Percentiles rank a stretch among this genome's conserved stretches.
Evolutionary conservation across 371 early-diverging fungal genomes (phyloP).

Genomic region (Apophysomyces variabilis): DNA sequence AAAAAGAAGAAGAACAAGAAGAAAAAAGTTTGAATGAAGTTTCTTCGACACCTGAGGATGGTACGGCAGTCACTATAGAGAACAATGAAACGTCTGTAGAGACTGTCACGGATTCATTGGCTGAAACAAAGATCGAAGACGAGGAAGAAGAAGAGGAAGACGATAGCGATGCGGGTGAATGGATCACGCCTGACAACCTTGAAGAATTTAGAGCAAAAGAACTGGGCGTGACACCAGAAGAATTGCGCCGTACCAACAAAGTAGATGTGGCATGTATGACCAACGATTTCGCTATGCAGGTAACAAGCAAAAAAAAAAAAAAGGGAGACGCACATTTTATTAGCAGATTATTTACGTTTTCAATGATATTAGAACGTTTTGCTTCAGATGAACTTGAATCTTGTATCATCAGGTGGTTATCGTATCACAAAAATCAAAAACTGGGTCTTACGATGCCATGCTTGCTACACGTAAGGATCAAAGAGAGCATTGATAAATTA

Average conservation of each 20-base stretch:
- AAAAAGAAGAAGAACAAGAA: too few species aligned
- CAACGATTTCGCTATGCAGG: conserved; percentile 96
- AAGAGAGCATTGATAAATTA: neutral
- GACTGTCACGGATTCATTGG: conserved; percentile 14
- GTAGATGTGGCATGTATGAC: conserved; percentile 91
- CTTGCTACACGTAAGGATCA: conserved; percentile 81
- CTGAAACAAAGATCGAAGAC: conserved; percentile 17
- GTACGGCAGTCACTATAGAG: conserved; percentile 1
- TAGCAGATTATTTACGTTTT: conserved; percentile 9
- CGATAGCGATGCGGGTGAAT: conserved; percentile 77
- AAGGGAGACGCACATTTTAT: neutral
- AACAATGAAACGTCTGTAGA: conserved; percentile 15
- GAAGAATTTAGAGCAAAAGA: conserved; percentile 66
- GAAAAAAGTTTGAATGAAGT: neutral
- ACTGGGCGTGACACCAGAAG: conserved; percentile 47
- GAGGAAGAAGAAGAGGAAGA: conserved; percentile 49
- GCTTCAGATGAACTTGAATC: conserved; percentile 87
- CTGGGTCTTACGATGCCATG: conserved; percentile 94
- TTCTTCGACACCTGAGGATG: neutral
- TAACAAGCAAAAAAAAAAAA: conserved; percentile 15
- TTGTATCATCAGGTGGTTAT: conserved; percentile 87
- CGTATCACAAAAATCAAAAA: conserved; percentile 79
- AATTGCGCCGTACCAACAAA: conserved; percentile 44
- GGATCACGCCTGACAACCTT: conserved; percentile 95
- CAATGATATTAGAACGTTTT: conserved; percentile 73